Evolutionary conservation across 176 grass and related monocot genomes (phyloP).

Genomic region (Ampelocalamus luodianensis): DNA sequence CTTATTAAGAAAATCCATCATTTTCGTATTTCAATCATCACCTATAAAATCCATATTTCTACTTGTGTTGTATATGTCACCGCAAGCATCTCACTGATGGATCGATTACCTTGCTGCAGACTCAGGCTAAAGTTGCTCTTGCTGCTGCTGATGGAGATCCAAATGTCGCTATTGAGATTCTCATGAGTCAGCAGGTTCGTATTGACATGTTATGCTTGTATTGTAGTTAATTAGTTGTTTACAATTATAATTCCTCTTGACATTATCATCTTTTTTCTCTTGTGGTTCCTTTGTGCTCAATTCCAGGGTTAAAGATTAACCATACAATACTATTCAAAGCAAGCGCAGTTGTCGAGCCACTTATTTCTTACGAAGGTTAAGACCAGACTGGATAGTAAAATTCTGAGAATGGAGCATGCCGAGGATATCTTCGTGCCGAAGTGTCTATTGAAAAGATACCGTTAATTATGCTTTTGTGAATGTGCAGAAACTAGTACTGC

Average conservation of each 20-base stretch:
- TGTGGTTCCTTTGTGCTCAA: conserved; percentile 9
- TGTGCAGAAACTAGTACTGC: background rate
- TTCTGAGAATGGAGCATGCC: conserved; percentile 14
- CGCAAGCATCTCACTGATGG: background rate
- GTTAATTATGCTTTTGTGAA: conserved; percentile 7
- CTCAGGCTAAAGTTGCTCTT: conserved; percentile 93
- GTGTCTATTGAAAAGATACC: background rate
- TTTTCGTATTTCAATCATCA: too few relatives aligned
- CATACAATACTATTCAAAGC: background rate
- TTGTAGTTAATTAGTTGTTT: conserved; percentile 8
- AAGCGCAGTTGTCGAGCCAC: background rate
- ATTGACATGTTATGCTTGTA: background rate
- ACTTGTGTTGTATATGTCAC: background rate
- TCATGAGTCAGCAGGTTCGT: conserved; percentile 87
- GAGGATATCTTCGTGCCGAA: conserved; percentile 9
- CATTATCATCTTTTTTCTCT: background rate
- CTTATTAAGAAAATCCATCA: too few relatives aligned
- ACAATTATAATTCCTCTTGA: conserved; percentile 10
- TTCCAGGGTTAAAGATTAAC: conserved; percentile 46
- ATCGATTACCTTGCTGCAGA: conserved; percentile 56
- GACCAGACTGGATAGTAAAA: conserved; percentile 12
- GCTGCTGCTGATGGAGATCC: conserved; percentile 94
- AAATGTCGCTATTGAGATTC: conserved; percentile 93
- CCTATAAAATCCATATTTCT: background rate
- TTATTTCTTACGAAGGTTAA: conserved; percentile 28